Conservation (phyloP, 768 basidiomycete species). For the Lepiota brunneoincarnata region DNA sequence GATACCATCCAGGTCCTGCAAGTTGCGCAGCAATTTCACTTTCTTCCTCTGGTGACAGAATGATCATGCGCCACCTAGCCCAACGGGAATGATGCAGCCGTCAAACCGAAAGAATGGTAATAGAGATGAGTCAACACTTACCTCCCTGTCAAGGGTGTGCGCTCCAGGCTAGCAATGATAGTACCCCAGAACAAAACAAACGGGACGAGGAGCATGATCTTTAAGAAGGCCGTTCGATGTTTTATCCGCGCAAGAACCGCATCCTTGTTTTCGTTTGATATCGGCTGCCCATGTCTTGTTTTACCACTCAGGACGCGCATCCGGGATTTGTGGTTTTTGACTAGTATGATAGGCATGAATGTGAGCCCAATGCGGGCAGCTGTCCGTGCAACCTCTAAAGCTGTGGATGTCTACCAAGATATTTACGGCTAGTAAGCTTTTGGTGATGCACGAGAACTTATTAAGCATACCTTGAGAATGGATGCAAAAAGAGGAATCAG, state of each 20-base stretch:
- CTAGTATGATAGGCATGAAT: slow-evolving; percentile 65
- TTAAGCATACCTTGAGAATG: slow-evolving; percentile 56
- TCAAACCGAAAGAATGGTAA: slow-evolving; percentile 1
- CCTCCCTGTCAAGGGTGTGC: slow-evolving; percentile 86
- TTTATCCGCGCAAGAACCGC: slow-evolving; percentile 46
- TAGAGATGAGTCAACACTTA: slow-evolving; percentile 30
- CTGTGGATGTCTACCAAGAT: slow-evolving; percentile 60
- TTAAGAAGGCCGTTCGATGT: slow-evolving; percentile 45
- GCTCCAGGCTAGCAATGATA: slow-evolving; percentile 69
- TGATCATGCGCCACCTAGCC: slow-evolving; percentile 78
- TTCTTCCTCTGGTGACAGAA: slow-evolving; percentile 91
- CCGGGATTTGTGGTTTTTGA: slow-evolving; percentile 53
- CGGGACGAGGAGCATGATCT: slow-evolving; percentile 60
- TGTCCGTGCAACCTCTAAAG: slow-evolving; percentile 68
- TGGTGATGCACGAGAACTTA: not conserved
- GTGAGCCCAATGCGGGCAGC: slow-evolving; percentile 72
- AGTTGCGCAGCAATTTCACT: slow-evolving; percentile 83
- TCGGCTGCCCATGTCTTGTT: slow-evolving; percentile 42
- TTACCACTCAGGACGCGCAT: slow-evolving; percentile 50
- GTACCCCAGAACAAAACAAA: slow-evolving; percentile 62
- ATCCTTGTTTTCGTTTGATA: slow-evolving; percentile 52
- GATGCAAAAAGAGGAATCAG: slow-evolving; percentile 54
- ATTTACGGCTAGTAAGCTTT: slow-evolving; percentile 6
- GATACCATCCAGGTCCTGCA: slow-evolving; percentile 83
- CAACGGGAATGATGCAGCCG: not conserved